Evolutionary conservation across 2,329 filamentous ascomycete species (phyloP).

Genomic region (Cephalotrichum gorgonifer): DNA sequence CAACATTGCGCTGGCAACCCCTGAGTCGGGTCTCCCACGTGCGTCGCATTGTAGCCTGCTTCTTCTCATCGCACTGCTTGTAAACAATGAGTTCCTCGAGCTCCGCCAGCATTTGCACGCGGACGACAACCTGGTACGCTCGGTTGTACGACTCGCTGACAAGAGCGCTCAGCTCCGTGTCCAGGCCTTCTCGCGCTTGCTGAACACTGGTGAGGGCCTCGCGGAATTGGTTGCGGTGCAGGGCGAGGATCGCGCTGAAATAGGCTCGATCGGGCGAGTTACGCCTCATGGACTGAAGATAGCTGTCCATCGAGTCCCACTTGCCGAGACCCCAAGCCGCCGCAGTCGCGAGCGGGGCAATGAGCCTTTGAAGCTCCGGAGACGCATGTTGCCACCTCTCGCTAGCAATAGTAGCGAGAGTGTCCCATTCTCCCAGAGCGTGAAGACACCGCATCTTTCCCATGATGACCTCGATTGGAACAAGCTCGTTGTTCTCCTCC

Average conservation of each 20-base stretch:
- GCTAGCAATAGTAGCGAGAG: conserved; percentile 76
- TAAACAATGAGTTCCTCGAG: conserved; percentile 96
- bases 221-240: conserved; percentile 92
- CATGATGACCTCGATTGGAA: conserved; percentile 91
- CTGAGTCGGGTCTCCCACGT: conserved; percentile 95
- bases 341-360: conserved; percentile 87
- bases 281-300: conserved; percentile 88
- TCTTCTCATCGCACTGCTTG: conserved; percentile 89
- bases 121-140: conserved; percentile 94
- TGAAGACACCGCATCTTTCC: conserved; percentile 99
- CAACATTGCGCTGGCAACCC: conserved; percentile 92
- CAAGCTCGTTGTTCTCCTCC: conserved; percentile 35
- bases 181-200: conserved; percentile 83
- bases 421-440: conserved; percentile 94
- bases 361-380: conserved; percentile 76
- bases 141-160: conserved; percentile 98
- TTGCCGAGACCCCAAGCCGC: conserved; percentile 94
- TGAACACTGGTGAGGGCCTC: conserved; percentile 84
- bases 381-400: conserved; percentile 90
- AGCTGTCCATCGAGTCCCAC: conserved; percentile 98
- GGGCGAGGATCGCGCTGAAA: conserved; percentile 89
- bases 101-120: conserved; percentile 97
- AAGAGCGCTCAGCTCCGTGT: conserved; percentile 89
- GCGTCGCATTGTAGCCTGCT: conserved; percentile 79
- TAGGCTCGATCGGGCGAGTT: conserved; percentile 91